Percentiles rank a stretch among this genome's conserved stretches.
These are phyloP conservation scores for Priceomyces melissophilus DNA, from an alignment of 805 yeast genomes.

Conservation along the genomic window DNA sequence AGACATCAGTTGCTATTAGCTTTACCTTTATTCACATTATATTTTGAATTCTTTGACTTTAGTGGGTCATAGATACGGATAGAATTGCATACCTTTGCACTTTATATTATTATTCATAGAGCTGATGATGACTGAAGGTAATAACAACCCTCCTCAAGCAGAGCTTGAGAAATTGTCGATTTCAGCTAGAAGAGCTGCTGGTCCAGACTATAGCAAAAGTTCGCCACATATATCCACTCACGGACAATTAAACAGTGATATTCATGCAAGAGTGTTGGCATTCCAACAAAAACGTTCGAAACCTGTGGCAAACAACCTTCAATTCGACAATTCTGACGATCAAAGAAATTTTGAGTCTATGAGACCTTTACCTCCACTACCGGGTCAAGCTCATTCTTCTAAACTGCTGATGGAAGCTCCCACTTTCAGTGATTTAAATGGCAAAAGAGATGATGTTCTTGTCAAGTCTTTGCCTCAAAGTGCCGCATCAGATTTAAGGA, in stretches of 20 bases:
- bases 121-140: conserved; percentile 1
- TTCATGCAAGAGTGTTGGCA: conserved; percentile 83
- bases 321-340: neutral
- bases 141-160: neutral
- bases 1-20: neutral
- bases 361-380: conserved; percentile 28
- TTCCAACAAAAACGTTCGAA: conserved; percentile 72
- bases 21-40: neutral
- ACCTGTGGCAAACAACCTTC: conserved; percentile 10
- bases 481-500: conserved; percentile 18
- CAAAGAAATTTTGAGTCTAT: neutral
- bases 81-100: no score
- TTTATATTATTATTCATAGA: neutral
- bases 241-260: conserved; percentile 55
- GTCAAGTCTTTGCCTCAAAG: conserved; percentile 3
- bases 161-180: neutral
- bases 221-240: conserved; percentile 11
- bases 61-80: no score
- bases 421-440: neutral
- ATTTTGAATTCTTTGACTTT: no score
- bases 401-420: neutral
- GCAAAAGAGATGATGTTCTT: neutral
- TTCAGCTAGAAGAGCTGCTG: no score
- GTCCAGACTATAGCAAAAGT: no score
- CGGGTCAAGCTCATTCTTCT: conserved; percentile 6